Evolutionary conservation across 192 early-diverging fungal genomes (phyloP).

Genomic region (Backusella tarrabulga): DNA sequence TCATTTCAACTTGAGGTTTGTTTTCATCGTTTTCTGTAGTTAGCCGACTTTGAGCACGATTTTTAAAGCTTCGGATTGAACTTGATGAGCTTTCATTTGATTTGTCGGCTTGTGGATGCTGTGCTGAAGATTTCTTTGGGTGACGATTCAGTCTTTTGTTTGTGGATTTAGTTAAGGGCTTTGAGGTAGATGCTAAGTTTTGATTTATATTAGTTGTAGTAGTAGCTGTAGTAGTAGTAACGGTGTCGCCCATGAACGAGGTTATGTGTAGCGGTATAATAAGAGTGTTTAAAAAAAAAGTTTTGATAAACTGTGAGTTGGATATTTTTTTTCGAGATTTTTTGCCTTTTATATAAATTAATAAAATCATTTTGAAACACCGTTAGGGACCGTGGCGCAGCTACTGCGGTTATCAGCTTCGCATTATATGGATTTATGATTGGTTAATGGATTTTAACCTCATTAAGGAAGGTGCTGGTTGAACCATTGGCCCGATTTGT

Average conservation of each 20-base stretch:
- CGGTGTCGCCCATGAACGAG: constrained; percentile 1
- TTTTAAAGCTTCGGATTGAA: constrained; percentile 8
- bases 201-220: neutral
- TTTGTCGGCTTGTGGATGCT: neutral
- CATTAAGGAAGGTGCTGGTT: too few species aligned
- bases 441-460: neutral
- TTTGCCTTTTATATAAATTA: neutral
- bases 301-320: neutral
- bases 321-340: neutral
- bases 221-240: neutral
- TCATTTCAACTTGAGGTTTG: constrained; percentile 5
- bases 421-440: neutral
- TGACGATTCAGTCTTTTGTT: neutral
- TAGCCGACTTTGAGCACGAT: constrained; percentile 12
- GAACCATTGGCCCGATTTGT: too few species aligned
- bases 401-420: neutral
- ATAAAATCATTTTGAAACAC: neutral
- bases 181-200: neutral
- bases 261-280: neutral
- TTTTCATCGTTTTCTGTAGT: neutral
- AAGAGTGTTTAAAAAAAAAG: neutral
- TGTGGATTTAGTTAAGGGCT: neutral
- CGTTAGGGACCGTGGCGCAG: neutral
- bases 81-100: neutral
- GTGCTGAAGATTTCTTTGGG: neutral